Base-by-base conservation (phyloP, 345 rosid genomes). In the Populus ilicifolia region DNA sequence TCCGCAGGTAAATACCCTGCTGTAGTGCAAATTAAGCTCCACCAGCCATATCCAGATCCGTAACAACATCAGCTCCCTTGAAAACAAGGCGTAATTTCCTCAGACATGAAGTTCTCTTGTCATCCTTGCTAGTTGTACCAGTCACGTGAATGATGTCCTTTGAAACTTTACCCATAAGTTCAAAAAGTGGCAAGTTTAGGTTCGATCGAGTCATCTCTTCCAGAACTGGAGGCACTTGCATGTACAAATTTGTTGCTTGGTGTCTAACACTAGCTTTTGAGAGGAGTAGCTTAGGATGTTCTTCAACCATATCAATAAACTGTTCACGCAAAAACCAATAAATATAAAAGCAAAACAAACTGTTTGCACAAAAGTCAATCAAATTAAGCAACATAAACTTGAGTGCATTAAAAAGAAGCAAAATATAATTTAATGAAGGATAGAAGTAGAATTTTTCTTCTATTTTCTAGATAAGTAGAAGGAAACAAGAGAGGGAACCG, bases 161-260 rank as follows among this genome's bases (percentile, higher is more conserved):
- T 5, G 82, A 59, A 13, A 84, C 86, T 83, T 89, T 89, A 74
- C 90, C 95, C 93, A 91, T 89, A 27, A 96, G 91, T 44, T 93
- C 95, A 79, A 85, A 93, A 6, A 96, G 90, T 5, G 83, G 84
- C 23, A 70, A 77, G 69, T 79, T 82, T 48, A 96, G 83, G 86
- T 96, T 96, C 64, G 92, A 87, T 70, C 98, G 82, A 66, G 91
- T 86, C 93, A 92, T 86, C 85, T 93, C 96, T 83, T 93, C 98
- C 79, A 96, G 87, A 80, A 96, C 96, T 5, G 91, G 96, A 67
- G 97, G 99, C 17, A 96, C 96, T 83, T 92, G 97, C 99, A 93
- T 92, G 90, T 96, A 92, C 39, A 93, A 87, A 83, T 86, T 93
- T 80, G 79, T 80, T 38, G 92, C 89, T 9, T 77, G 84, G 69